Evolutionary conservation across 352 stramenopile genomes (phyloP).

Genomic region (Pythium diclinum): DNA sequence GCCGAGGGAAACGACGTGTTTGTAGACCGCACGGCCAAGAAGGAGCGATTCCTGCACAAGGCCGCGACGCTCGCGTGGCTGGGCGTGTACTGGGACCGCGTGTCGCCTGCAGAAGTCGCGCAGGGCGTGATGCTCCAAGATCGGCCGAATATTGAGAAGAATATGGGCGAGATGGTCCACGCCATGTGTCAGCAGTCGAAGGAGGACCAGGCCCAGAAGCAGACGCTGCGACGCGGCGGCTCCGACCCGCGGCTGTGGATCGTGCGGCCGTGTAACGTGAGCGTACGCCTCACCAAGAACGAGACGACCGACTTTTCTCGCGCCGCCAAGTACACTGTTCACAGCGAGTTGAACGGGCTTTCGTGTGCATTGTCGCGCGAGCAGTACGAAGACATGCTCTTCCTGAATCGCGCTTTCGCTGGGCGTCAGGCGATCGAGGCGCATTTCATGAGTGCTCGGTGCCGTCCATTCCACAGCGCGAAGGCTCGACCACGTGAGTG

Average conservation of each 20-base stretch:
- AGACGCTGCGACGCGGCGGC: slow-evolving; percentile 4
- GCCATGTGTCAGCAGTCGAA: slow-evolving; percentile 20
- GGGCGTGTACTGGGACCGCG: slow-evolving; percentile 67
- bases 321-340: slow-evolving; percentile 65
- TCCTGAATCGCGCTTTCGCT: slow-evolving; percentile 64
- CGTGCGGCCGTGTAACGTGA: slow-evolving; percentile 46
- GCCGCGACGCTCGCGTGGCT: slow-evolving; percentile 46
- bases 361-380: slow-evolving; percentile 56
- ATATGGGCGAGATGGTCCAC: slow-evolving; percentile 58
- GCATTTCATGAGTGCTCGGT: slow-evolving; percentile 58
- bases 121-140: slow-evolving; percentile 36
- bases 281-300: slow-evolving; percentile 75
- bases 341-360: slow-evolving; percentile 46
- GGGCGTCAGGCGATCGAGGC: slow-evolving; percentile 57
- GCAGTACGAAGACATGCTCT: slow-evolving; percentile 82
- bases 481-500: slow-evolving; percentile 46
- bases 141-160: slow-evolving; percentile 29
- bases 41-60: slow-evolving; percentile 58
- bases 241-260: slow-evolving; percentile 36
- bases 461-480: slow-evolving; percentile 51
- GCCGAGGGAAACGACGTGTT: slow-evolving; percentile 61
- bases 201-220: slow-evolving; percentile 1
- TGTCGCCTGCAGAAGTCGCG: slow-evolving; percentile 24
- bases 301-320: slow-evolving; percentile 65
- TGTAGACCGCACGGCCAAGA: slow-evolving; percentile 47